These are phyloP conservation scores for Epichloe gansuensis DNA, from an alignment of 2,329 filamentous ascomycete species.

Conservation along the genomic window DNA sequence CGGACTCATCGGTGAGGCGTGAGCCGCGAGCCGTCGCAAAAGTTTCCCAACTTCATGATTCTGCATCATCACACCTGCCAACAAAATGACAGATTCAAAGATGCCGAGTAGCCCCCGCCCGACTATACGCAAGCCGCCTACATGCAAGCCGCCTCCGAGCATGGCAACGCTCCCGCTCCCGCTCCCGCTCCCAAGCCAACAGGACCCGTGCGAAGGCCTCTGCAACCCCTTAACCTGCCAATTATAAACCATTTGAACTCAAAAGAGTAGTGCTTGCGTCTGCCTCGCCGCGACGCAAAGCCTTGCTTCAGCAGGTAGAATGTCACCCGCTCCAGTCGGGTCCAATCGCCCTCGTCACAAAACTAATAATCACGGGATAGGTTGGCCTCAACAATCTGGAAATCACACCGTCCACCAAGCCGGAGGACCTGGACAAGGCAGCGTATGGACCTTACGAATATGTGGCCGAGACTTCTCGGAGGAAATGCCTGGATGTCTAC, in stretches of 20 bases:
- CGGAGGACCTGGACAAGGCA: slow-evolving; percentile 74
- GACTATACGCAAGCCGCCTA: slow-evolving; percentile 30
- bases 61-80: slow-evolving; percentile 1
- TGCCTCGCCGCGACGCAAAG: slow-evolving; percentile 71
- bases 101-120: slow-evolving; percentile 23
- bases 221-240: slow-evolving; percentile 65
- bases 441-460: slow-evolving; percentile 74
- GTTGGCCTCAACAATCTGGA: slow-evolving; percentile 75
- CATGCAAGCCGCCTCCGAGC: slow-evolving; percentile 25
- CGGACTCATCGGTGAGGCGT: not conserved
- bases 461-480: slow-evolving; percentile 72
- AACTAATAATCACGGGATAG: slow-evolving; percentile 26
- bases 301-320: slow-evolving; percentile 60
- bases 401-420: slow-evolving; percentile 68
- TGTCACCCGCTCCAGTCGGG: too few species aligned
- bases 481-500: slow-evolving; percentile 71
- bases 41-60: not conserved
- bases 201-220: slow-evolving; percentile 33
- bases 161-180: slow-evolving; percentile 18
- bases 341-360: not conserved
- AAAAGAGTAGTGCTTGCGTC: slow-evolving; percentile 81
- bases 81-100: not conserved
- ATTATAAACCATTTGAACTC: slow-evolving; percentile 64
- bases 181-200: slow-evolving; percentile 14
- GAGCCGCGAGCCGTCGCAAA: not conserved